Conservation (phyloP, 2,329 filamentous ascomycete species). For the Talaromyces sp. region DNA sequence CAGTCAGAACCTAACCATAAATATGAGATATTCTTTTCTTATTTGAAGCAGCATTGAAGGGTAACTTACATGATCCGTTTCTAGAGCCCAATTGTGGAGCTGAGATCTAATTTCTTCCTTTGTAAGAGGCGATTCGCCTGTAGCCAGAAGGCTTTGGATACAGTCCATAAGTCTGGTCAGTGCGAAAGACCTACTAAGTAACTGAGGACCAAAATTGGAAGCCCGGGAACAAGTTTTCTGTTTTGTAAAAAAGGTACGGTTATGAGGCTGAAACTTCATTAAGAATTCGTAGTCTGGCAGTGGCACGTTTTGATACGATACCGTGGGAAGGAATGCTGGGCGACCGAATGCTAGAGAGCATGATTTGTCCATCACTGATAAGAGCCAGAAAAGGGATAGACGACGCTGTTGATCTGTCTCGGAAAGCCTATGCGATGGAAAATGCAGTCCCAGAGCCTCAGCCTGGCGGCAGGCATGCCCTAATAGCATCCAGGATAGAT, state of each 20-base stretch:
- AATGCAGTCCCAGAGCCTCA: constrained; percentile 12
- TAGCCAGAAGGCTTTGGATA: neutral
- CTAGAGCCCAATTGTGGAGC: neutral
- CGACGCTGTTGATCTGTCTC: neutral
- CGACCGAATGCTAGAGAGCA: constrained; percentile 15
- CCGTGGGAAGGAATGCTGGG: constrained; percentile 9
- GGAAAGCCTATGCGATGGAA: neutral
- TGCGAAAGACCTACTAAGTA: neutral
- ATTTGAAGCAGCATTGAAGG: no score
- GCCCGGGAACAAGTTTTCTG: neutral
- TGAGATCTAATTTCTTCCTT: neutral
- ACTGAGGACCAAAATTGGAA: neutral
- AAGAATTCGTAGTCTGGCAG: neutral
- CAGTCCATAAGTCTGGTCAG: neutral
- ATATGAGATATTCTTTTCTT: no score
- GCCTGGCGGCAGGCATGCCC: constrained; percentile 15
- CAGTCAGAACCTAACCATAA: neutral
- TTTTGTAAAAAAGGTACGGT: neutral
- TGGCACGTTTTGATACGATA: constrained; percentile 8
- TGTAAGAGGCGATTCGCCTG: neutral
- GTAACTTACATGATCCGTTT: neutral
- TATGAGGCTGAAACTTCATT: neutral
- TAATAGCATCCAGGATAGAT: constrained; percentile 14
- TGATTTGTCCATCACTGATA: constrained; percentile 13
- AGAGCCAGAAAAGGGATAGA: constrained; percentile 14